Evolutionary conservation across 306 rosid species (phyloP).

Genomic region (Quercus gilva): DNA sequence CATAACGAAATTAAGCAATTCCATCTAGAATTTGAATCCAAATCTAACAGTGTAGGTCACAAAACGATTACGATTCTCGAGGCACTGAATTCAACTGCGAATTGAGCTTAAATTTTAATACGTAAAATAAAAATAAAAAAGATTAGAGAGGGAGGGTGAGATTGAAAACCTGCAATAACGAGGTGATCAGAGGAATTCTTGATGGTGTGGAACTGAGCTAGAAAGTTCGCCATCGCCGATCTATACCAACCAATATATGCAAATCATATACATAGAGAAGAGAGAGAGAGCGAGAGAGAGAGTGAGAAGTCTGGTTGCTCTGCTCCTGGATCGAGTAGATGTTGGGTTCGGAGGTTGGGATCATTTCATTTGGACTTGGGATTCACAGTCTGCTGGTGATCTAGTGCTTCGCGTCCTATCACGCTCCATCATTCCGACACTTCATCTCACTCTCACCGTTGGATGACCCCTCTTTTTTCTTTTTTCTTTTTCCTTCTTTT

Average conservation of each 20-base stretch:
- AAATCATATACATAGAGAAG: constrained; percentile 23
- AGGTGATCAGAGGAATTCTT: constrained; percentile 83
- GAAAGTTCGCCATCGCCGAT: constrained; percentile 85
- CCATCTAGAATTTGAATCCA: constrained; percentile 3
- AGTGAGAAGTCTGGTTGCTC: background rate
- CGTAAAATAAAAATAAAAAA: background rate
- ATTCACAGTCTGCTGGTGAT: constrained; percentile 33
- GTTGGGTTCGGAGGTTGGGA: constrained; percentile 2
- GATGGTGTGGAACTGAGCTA: constrained; percentile 94
- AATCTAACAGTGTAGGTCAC: background rate
- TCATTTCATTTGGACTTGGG: background rate
- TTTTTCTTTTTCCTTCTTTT: no score
- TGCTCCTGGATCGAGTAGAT: background rate
- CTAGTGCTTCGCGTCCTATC: constrained; percentile 46
- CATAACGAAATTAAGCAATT: constrained; percentile 7
- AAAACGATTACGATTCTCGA: constrained; percentile 2
- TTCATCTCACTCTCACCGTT: constrained; percentile 42
- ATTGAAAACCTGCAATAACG: constrained; percentile 69
- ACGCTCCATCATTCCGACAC: constrained; percentile 1
- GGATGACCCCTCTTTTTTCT: background rate
- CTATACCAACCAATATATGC: constrained; percentile 22
- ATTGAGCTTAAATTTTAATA: constrained; percentile 9
- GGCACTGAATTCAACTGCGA: background rate
- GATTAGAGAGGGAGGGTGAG: background rate
- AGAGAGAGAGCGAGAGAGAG: background rate